These are phyloP conservation scores for Solanum appendiculatum DNA, from an alignment of 257 asterid genomes.

Conservation along the genomic window DNA sequence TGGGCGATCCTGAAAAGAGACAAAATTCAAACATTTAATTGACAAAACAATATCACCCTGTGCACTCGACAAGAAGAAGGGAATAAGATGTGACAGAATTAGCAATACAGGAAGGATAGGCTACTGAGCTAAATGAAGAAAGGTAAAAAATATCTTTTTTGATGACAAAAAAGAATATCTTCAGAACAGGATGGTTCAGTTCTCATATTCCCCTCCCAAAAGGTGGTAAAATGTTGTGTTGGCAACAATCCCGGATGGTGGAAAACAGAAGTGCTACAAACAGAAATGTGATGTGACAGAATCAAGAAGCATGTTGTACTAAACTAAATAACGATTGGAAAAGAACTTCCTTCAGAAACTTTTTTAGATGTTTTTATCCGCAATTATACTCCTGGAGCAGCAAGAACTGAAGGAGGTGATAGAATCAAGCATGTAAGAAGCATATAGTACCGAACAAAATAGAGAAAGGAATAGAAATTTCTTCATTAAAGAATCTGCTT, in stretches of 20 bases:
- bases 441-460: not conserved
- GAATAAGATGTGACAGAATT: not conserved
- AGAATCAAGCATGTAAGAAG: not conserved
- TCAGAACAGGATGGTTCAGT: not conserved
- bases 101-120: not conserved
- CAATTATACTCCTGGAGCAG: not conserved
- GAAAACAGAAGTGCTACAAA: not conserved
- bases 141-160: not conserved
- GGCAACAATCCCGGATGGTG: not conserved
- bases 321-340: not conserved
- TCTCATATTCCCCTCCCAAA: not conserved
- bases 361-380: not conserved
- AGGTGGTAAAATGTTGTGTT: not conserved
- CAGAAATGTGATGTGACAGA: not conserved
- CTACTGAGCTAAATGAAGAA: not conserved
- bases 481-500: not conserved
- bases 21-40: not conserved
- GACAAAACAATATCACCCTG: not conserved
- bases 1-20: constrained; percentile 15
- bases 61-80: not conserved
- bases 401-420: not conserved
- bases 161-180: not conserved
- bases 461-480: not conserved
- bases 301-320: not conserved
- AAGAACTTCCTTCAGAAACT: not conserved